Conservation (phyloP, 805 yeast genomes). For the Tetrapisispora pingtungensis region DNA sequence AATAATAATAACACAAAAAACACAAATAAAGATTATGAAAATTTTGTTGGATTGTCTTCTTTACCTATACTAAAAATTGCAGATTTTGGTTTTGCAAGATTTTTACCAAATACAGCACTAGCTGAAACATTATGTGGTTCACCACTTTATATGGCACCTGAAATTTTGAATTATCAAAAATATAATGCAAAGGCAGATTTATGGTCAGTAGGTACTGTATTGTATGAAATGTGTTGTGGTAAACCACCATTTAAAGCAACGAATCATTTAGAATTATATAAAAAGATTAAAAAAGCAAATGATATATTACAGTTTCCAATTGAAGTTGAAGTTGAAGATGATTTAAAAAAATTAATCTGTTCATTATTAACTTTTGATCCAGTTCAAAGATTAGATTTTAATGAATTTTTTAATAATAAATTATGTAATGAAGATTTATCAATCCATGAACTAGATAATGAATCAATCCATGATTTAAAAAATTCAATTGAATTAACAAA, state of each 20-base stretch:
- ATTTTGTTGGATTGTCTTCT: constrained; percentile 75
- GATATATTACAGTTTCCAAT: constrained; percentile 73
- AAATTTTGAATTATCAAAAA: constrained; percentile 84
- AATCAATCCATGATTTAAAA: constrained; percentile 46
- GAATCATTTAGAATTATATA: constrained; percentile 81
- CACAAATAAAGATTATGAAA: constrained; percentile 25
- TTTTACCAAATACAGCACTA: constrained; percentile 83
- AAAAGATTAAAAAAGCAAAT: constrained; percentile 73
- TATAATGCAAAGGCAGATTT: constrained; percentile 95
- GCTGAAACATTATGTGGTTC: constrained; percentile 98
- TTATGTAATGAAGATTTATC: constrained; percentile 47
- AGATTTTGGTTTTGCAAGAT: constrained; percentile 95
- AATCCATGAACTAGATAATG: constrained; percentile 26
- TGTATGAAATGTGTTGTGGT: constrained; percentile 94
- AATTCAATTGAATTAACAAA: constrained; percentile 60
- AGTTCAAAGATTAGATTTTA: constrained; percentile 76
- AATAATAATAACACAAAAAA: constrained; percentile 47
- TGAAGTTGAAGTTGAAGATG: constrained; percentile 50
- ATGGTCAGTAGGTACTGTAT: constrained; percentile 97
- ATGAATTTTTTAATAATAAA: constrained; percentile 74
- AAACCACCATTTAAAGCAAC: constrained; percentile 92
- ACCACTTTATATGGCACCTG: constrained; percentile 98
- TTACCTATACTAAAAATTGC: constrained; percentile 88
- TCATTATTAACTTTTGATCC: constrained; percentile 76
- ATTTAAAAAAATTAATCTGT: constrained; percentile 60